Conservation (phyloP, 345 rosid species). For the Gossypium thurberi region DNA sequence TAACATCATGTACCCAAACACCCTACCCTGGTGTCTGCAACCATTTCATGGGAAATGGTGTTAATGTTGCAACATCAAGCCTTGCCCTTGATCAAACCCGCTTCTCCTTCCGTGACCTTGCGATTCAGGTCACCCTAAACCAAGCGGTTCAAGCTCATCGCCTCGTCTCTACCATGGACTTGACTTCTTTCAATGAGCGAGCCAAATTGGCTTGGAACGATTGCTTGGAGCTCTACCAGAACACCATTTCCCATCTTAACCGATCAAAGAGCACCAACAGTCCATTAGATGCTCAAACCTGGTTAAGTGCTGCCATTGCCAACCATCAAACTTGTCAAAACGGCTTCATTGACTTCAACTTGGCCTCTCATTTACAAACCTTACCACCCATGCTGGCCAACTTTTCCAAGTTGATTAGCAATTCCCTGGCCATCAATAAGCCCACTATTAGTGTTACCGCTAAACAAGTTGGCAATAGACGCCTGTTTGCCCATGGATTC, state of each 20-base stretch:
- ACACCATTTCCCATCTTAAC: constrained; percentile 44
- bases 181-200: constrained; percentile 28
- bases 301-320: constrained; percentile 71
- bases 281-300: constrained; percentile 50
- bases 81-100: neutral
- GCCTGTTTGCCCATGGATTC: neutral
- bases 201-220: constrained; percentile 53
- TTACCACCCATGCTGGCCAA: constrained; percentile 35
- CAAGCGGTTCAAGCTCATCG: constrained; percentile 49
- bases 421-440: constrained; percentile 60
- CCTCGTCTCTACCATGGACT: constrained; percentile 36
- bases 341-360: constrained; percentile 60
- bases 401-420: constrained; percentile 62
- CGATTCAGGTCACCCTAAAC: constrained; percentile 39
- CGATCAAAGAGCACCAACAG: constrained; percentile 35
- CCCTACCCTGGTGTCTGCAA: neutral
- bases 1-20: neutral
- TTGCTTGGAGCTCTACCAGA: constrained; percentile 61
- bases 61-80: neutral
- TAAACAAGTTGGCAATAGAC: neutral
- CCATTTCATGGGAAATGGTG: neutral
- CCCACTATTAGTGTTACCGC: neutral
- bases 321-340: constrained; percentile 66
- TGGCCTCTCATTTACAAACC: constrained; percentile 28
- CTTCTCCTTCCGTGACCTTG: constrained; percentile 35